Evolutionary conservation across 371 early-diverging fungal species (phyloP).

Genomic region (Mucor irregularis): DNA sequence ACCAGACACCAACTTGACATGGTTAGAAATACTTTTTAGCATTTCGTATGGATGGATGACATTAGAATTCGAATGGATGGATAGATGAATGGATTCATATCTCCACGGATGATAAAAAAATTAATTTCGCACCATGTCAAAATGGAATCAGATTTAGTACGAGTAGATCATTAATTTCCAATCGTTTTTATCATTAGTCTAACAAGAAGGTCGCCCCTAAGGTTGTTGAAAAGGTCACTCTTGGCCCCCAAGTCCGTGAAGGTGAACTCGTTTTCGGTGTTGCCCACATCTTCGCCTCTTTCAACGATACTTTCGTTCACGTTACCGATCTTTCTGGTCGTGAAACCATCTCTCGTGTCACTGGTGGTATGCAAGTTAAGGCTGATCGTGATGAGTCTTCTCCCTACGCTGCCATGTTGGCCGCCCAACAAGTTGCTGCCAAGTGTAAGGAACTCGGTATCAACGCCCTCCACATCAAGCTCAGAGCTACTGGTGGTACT

Average conservation of each 20-base stretch:
- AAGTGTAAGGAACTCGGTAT: constrained; percentile 99
- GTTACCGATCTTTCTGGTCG: constrained; percentile 99
- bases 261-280: constrained; percentile 99
- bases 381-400: constrained; percentile 99
- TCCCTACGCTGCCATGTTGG: constrained; percentile 99
- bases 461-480: constrained; percentile 99
- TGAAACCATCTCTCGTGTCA: constrained; percentile 99
- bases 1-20: too few relatives aligned
- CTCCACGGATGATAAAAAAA: too few relatives aligned
- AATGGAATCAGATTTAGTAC: not conserved
- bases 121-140: too few relatives aligned
- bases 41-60: not conserved
- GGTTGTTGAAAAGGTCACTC: constrained; percentile 87
- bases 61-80: constrained; percentile 11
- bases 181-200: constrained; percentile 44
- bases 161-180: not conserved
- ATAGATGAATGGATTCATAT: not conserved
- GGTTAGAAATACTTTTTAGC: not conserved
- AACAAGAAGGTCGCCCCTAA: constrained; percentile 69
- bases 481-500: constrained; percentile 99
- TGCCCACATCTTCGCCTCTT: constrained; percentile 99
- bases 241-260: constrained; percentile 97
- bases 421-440: constrained; percentile 99
- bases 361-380: constrained; percentile 99
- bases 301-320: constrained; percentile 99